Evolutionary conservation across 176 grass and related monocot genomes (phyloP), one percentile per base, ranked within the genome.

Genomic region (Urochloa ruziziensis): DNA sequence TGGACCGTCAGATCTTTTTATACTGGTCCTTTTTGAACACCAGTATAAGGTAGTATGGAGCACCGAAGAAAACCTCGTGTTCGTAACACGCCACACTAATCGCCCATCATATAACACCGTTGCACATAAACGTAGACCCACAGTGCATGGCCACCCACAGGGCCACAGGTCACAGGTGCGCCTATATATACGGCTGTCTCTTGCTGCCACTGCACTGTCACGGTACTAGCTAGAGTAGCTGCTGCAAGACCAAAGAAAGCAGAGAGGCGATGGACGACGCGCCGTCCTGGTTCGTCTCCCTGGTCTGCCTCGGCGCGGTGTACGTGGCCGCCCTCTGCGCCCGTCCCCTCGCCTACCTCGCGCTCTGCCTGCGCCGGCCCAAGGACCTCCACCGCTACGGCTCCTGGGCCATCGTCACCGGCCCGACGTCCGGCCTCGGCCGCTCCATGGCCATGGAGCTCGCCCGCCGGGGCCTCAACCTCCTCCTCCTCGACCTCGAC

Each of bases 341-440:
- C 17, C 62, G 71, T 2, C 7, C 75, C 40, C 12, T 82, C 18
- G 2, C 62, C 23, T 37, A 62, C 23, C 21, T 83, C 23, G 40
- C 21, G 9, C 23, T 14, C 43, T 73, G 81, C 69, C 30, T 83
- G 17, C 79, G 17, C 62, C 62, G 4, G 4, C 43, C 69, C 1
- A 77, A n/a, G 51, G 52, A 87, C 32, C 79, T 87, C 59, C 78
- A 62, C 48, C 37, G 21, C 32, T 93, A 90, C 80, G 87, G 87
- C 47, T 46, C 76, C 30, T 90, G 87, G 91, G 91, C 91, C 25
- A 14, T 93, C 36, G 81, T 93, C 25, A 87, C 86, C 9, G 86
- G 86, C 4, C 74, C 92, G 47, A 94, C 89, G 21, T 84, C 85
- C 9, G 92, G 92, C 52, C 86, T 94, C 62, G 89, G 92, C 28